Conservation (phyloP, 2,329 filamentous ascomycete species). For the Metarhizium humberi region DNA sequence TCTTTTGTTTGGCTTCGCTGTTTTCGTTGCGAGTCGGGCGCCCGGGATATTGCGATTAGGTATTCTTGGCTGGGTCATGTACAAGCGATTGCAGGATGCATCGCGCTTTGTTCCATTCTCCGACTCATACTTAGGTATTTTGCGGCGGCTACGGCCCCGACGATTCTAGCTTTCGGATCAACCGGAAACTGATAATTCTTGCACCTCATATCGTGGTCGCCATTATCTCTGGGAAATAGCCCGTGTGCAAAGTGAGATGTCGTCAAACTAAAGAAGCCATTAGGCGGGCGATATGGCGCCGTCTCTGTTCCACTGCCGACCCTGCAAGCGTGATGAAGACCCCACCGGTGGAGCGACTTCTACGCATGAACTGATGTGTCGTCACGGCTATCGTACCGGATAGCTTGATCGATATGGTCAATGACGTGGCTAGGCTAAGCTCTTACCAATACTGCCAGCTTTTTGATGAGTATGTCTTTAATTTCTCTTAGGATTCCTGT, state of each 20-base stretch:
- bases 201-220: background rate
- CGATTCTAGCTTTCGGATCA: background rate
- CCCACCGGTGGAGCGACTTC: background rate
- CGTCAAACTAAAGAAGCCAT: background rate
- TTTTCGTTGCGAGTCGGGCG: conserved; percentile 30
- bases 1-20: conserved; percentile 29
- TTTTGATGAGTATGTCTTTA: no score
- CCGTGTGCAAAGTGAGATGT: background rate
- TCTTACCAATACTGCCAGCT: background rate
- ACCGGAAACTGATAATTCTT: background rate
- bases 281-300: background rate
- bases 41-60: conserved; percentile 35
- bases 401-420: background rate
- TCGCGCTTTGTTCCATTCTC: conserved; percentile 14
- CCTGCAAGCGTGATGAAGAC: background rate
- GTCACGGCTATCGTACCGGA: background rate
- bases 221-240: background rate
- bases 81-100: conserved; percentile 17
- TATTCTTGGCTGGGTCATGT: conserved; percentile 25
- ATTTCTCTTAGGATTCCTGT: no score
- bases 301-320: background rate
- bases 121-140: conserved; percentile 1
- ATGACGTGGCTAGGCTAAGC: background rate
- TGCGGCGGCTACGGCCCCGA: background rate
- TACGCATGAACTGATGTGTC: background rate